phyloP scores from a whole-genome alignment of 2,329 filamentous ascomycete genomes.

The Botryotinia convoluta region DNA sequence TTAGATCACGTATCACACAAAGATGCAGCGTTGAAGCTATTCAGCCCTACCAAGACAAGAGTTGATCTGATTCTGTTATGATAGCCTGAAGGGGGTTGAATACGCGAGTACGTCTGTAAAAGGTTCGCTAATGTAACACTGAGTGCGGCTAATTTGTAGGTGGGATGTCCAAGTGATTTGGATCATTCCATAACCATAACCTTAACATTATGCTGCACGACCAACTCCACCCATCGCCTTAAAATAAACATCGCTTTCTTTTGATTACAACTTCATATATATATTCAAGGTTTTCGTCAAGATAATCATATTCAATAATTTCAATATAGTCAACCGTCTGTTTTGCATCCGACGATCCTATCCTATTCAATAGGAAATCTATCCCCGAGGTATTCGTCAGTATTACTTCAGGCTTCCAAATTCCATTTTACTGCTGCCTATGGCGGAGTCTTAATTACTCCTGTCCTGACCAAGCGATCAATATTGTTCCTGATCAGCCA shows the following conservation, averaged over 20 bases:
- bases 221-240: conserved; percentile 2
- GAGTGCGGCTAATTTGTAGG: not conserved
- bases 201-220: not conserved
- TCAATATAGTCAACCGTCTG: not conserved
- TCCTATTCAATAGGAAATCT: not conserved
- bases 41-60: not conserved
- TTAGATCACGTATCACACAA: not conserved
- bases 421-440: conserved; percentile 19
- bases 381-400: not conserved
- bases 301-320: not conserved
- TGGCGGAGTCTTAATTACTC: conserved; percentile 13
- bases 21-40: not conserved
- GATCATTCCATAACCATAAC: not conserved
- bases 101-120: not conserved
- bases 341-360: not conserved
- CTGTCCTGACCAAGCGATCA: not conserved
- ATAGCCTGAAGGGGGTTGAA: not conserved
- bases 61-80: not conserved
- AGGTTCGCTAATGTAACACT: conserved; percentile 6
- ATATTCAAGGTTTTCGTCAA: not conserved
- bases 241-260: conserved; percentile 9
- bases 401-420: conserved; percentile 20
- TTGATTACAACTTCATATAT: not conserved
- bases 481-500: conserved; percentile 4
- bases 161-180: not conserved